Evolutionary conservation across 345 rosid genomes (phyloP).

Genomic region (Citrus inodora): DNA sequence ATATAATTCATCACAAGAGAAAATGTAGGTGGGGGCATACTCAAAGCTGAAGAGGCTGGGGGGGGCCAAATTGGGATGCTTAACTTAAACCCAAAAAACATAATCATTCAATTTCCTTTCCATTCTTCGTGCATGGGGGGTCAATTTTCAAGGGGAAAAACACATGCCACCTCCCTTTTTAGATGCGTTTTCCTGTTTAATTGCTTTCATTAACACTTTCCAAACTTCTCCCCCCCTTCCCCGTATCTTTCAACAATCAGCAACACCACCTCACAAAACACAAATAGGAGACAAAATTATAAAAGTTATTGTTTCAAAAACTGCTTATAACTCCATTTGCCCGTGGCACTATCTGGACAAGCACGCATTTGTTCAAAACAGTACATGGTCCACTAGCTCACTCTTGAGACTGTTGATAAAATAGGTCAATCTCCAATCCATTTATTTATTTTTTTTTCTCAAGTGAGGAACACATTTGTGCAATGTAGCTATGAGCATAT

Average conservation of each 20-base stretch:
- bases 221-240: conserved; percentile 11
- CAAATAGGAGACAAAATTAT: not conserved
- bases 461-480: conserved; percentile 40
- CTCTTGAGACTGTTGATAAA: conserved; percentile 24
- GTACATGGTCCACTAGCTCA: conserved; percentile 36
- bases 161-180: conserved; percentile 36
- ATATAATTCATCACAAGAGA: conserved; percentile 9
- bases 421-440: conserved; percentile 18
- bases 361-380: conserved; percentile 23
- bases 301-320: not conserved
- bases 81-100: conserved; percentile 17
- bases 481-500: conserved; percentile 30
- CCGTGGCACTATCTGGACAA: conserved; percentile 40
- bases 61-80: conserved; percentile 20
- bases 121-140: conserved; percentile 27
- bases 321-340: conserved; percentile 15
- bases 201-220: conserved; percentile 22
- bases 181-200: conserved; percentile 25
- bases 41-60: conserved; percentile 9
- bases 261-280: conserved; percentile 24
- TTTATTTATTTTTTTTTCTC: not conserved
- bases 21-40: conserved; percentile 31
- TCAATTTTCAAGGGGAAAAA: conserved; percentile 27
- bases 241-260: not conserved
- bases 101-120: conserved; percentile 31